Base-by-base conservation (phyloP, 805 yeast species). In the Cyberlindnera subsufficiens region DNA sequence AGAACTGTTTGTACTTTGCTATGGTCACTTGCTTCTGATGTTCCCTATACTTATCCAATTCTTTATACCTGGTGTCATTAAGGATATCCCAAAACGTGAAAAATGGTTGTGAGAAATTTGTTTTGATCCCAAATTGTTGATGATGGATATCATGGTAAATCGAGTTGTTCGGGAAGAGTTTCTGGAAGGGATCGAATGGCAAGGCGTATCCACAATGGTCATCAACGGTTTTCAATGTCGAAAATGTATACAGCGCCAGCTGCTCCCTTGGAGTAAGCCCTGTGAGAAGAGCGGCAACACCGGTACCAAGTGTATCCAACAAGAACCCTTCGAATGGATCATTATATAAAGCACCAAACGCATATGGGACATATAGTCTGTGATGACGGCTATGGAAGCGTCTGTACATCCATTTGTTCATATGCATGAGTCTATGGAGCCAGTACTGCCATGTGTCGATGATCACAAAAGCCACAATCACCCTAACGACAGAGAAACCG, bases 141-240 rank as follows among this genome's bases (percentile, higher is more conserved):
- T 93, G 99, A 62, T 93, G 99, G 54, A 93, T 90, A 65, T 93
- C 99, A 59, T 93, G 99, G 64, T 89, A 93, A 29, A 89, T 84
- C 13, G 98, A 85, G 60, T 93, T 89, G 68, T 93, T 93, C 50
- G 97, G 98, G 76, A 93, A 93, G 18, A 91, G 43, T 35, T 79
- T 60, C 70, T 93, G 99, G 73, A 93, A 85, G 18, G 90, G 80
- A 64, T 93, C 99, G 62, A 70, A 85, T 14, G 98, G 98, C 43
- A 93, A 70, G 25, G 90, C 80, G 64, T 91, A 93, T n/a, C 99
- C 99, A 64, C 98, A 93, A 66, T 93, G 99, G 63, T 93, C 99
- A 62, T 93, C 98, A 39, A 93, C 96, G 1, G 99, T 93, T 65
- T 93, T 93, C 76, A 93, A 65, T 2, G 99, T 93, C 14, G 96